phyloP scores from a whole-genome alignment of 2,329 filamentous ascomycete genomes.

The Fusarium kyushuense region DNA sequence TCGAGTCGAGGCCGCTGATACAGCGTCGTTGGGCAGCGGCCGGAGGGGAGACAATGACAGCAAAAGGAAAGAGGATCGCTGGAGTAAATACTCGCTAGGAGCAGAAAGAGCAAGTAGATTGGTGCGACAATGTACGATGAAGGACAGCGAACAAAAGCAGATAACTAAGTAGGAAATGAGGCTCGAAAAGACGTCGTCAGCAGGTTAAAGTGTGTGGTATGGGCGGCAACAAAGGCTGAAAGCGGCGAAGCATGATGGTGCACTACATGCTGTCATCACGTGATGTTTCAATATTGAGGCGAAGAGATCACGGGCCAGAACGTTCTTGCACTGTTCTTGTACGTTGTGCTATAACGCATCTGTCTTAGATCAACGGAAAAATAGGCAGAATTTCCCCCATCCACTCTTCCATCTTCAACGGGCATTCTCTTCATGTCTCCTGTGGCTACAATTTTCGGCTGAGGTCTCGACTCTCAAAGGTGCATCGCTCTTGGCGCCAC shows the following conservation, averaged over 20 bases:
- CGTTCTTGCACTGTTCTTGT: background rate
- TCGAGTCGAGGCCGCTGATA: slow-evolving; percentile 22
- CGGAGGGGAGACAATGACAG: slow-evolving; percentile 36
- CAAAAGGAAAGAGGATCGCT: slow-evolving; percentile 18
- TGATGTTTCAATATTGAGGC: slow-evolving; percentile 25
- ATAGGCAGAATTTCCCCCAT: background rate
- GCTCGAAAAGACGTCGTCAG: slow-evolving; percentile 39
- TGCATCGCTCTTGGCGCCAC: slow-evolving; percentile 41
- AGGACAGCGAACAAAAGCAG: slow-evolving; percentile 29
- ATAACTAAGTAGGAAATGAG: slow-evolving; percentile 38
- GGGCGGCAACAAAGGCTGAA: slow-evolving; percentile 34
- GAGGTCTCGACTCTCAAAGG: slow-evolving; percentile 20
- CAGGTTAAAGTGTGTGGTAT: slow-evolving; percentile 29
- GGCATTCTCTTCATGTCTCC: background rate
- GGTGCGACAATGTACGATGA: slow-evolving; percentile 21
- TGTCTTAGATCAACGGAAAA: background rate
- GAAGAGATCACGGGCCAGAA: slow-evolving; percentile 5
- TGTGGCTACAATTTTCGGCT: slow-evolving; percentile 20
- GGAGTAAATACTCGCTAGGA: slow-evolving; percentile 11
- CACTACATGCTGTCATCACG: slow-evolving; percentile 27
- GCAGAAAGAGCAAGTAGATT: slow-evolving; percentile 7
- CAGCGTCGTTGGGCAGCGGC: slow-evolving; percentile 38
- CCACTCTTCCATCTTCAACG: background rate
- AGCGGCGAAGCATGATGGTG: slow-evolving; percentile 40
- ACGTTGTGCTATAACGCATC: background rate